Evolutionary conservation across 2,329 filamentous ascomycete genomes (phyloP).

Genomic region (Exophiala xenobiotica): DNA sequence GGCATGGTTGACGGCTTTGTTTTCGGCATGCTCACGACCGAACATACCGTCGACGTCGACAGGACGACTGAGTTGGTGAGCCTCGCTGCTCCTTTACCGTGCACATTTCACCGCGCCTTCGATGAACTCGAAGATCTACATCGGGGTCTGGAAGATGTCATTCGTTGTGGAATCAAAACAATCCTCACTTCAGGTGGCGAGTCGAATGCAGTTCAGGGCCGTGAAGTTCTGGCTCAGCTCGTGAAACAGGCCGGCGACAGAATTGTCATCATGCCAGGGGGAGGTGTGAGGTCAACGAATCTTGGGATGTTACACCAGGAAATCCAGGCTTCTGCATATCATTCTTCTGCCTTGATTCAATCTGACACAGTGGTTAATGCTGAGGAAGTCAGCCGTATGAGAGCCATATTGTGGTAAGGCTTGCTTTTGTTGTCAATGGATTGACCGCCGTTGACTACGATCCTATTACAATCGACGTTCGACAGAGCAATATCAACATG

Average conservation of each 20-base stretch:
- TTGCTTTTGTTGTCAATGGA: not conserved
- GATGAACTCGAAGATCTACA: conserved; percentile 35
- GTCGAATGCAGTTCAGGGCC: conserved; percentile 38
- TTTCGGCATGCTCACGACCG: conserved; percentile 48
- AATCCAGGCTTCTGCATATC: conserved; percentile 9
- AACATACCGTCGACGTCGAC: conserved; percentile 40
- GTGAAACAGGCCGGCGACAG: conserved; percentile 19
- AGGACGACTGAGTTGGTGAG: conserved; percentile 45
- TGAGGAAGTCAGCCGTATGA: not conserved
- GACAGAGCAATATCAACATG: no score
- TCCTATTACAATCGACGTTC: no score
- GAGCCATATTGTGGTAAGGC: not conserved
- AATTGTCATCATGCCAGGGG: conserved; percentile 51
- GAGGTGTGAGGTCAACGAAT: conserved; percentile 51
- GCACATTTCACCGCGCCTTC: conserved; percentile 58
- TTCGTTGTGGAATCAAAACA: conserved; percentile 45
- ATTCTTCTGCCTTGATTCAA: conserved; percentile 13
- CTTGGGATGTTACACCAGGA: conserved; percentile 25
- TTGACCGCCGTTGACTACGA: not conserved
- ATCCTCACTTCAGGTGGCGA: conserved; percentile 52
- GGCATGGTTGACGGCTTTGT: conserved; percentile 49
- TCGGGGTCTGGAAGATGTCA: conserved; percentile 41
- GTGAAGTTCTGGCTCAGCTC: conserved; percentile 34
- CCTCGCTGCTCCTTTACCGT: conserved; percentile 44
- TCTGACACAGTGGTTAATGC: conserved; percentile 1